Conservation (phyloP, 305 asterid species). For the Fraxinus albicans region DNA sequence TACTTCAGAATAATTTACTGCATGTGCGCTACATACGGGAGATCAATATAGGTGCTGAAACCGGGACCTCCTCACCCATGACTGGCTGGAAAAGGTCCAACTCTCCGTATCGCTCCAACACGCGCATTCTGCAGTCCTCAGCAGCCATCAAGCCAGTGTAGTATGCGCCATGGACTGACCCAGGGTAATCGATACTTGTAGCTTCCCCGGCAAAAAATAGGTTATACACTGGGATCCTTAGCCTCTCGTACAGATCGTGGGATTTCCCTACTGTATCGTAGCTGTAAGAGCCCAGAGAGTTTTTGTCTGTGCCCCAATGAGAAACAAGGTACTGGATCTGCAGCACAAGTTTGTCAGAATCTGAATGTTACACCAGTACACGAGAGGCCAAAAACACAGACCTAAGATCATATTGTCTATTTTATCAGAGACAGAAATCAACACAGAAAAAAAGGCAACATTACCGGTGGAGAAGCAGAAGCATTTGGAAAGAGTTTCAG, state of each 20-base stretch:
- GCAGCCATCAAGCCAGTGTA: constrained; percentile 95
- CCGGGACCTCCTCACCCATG: constrained; percentile 67
- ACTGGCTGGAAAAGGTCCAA: constrained; percentile 78
- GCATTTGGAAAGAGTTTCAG: constrained; percentile 84
- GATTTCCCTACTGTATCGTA: constrained; percentile 76
- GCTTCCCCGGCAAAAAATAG: constrained; percentile 97
- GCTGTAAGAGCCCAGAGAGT: constrained; percentile 91
- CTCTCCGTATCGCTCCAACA: constrained; percentile 84
- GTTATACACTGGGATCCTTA: constrained; percentile 87
- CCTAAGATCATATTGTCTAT: background rate
- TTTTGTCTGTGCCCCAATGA: constrained; percentile 82
- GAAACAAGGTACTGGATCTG: constrained; percentile 92
- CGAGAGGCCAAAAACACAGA: background rate
- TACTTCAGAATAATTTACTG: background rate
- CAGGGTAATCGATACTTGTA: constrained; percentile 79
- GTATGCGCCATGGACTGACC: constrained; percentile 94
- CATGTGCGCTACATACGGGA: constrained; percentile 57
- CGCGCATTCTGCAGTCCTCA: constrained; percentile 96
- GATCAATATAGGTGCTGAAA: constrained; percentile 73
- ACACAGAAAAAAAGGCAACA: background rate
- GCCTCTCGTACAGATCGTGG: constrained; percentile 80
- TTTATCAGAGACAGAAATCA: background rate
- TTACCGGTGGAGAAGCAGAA: constrained; percentile 62
- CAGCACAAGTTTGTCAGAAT: constrained; percentile 22
- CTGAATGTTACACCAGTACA: background rate